A percentile compares a stretch with the other conserved stretches of the same genome.
These are phyloP conservation scores for Candida anutae DNA, from an alignment of 1,139 yeast genomes.

Conservation along the genomic window DNA sequence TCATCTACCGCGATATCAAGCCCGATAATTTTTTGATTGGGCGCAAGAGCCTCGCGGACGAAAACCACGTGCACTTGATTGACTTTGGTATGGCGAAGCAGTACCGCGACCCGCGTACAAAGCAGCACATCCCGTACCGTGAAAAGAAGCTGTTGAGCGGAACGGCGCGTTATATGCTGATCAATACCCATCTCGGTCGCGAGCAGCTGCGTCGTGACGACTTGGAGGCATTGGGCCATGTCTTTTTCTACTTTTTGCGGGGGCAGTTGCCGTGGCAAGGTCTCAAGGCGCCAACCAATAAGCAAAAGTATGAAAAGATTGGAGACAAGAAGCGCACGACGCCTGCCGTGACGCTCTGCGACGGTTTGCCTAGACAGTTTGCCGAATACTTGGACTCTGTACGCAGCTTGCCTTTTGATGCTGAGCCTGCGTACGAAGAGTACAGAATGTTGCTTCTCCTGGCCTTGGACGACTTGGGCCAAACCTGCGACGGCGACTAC, in stretches of 20 bases:
- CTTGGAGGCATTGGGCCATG: slow-evolving; percentile 92
- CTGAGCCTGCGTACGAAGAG: slow-evolving; percentile 90
- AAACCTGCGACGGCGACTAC: slow-evolving; percentile 75
- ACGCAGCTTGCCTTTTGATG: slow-evolving; percentile 79
- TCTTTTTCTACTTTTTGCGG: slow-evolving; percentile 83
- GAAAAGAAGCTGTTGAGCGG: slow-evolving; percentile 93
- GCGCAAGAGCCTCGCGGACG: slow-evolving; percentile 48
- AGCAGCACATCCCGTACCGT: slow-evolving; percentile 92
- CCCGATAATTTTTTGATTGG: slow-evolving; percentile 93
- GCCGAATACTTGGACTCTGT: slow-evolving; percentile 82
- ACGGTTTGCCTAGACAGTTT: slow-evolving; percentile 78
- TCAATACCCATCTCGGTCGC: slow-evolving; percentile 93
- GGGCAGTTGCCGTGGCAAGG: slow-evolving; percentile 99
- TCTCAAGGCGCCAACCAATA: slow-evolving; percentile 94
- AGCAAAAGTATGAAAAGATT: slow-evolving; percentile 92
- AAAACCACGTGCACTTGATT: slow-evolving; percentile 54
- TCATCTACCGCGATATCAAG: slow-evolving; percentile 90
- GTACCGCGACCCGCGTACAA: slow-evolving; percentile 89
- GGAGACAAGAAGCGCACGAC: slow-evolving; percentile 92
- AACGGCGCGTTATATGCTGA: slow-evolving; percentile 96
- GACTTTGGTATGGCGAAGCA: slow-evolving; percentile 98
- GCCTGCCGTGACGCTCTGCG: slow-evolving; percentile 68
- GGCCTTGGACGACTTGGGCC: slow-evolving; percentile 64
- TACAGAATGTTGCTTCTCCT: slow-evolving; percentile 69
- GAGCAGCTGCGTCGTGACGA: slow-evolving; percentile 96